These are phyloP conservation scores for Stephania yunnanensis DNA, from an alignment of 164 flowering plant genomes.

Conservation along the genomic window DNA sequence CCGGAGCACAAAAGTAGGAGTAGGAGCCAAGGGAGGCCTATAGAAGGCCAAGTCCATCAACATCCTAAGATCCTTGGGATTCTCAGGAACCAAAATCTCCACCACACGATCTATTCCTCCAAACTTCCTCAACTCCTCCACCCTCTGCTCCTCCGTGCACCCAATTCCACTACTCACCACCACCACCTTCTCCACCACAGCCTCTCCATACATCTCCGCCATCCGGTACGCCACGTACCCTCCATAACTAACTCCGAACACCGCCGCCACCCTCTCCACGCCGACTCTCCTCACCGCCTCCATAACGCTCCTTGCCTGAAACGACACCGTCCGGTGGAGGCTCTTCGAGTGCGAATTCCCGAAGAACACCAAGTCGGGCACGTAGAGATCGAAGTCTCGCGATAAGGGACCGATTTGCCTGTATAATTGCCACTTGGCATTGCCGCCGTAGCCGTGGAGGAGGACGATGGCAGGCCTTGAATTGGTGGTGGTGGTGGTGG, in stretches of 20 bases:
- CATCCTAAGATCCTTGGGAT: conserved; percentile 24
- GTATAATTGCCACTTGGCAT: conserved; percentile 39
- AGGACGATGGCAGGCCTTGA: conserved; percentile 28
- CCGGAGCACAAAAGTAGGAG: conserved; percentile 33
- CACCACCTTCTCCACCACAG: conserved; percentile 44
- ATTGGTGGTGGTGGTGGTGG: background rate
- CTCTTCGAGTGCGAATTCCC: conserved; percentile 32
- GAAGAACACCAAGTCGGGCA: conserved; percentile 46
- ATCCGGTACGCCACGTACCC: conserved; percentile 42
- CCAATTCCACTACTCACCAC: conserved; percentile 42
- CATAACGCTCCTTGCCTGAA: conserved; percentile 39
- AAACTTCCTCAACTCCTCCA: conserved; percentile 17
- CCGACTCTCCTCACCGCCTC: conserved; percentile 40
- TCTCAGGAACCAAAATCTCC: conserved; percentile 36
- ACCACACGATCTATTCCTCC: conserved; percentile 10
- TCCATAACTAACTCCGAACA: conserved; percentile 25
- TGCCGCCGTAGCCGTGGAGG: conserved; percentile 51
- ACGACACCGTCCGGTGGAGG: conserved; percentile 26
- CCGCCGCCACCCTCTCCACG: conserved; percentile 20
- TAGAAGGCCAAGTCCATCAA: conserved; percentile 22
- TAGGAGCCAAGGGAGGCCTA: conserved; percentile 28
- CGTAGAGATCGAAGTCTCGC: conserved; percentile 31
- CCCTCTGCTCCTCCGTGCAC: conserved; percentile 25
- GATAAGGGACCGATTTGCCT: conserved; percentile 26
- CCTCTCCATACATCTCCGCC: conserved; percentile 36